These are phyloP conservation scores for Neonectria ditissima DNA, from an alignment of 2,329 filamentous ascomycete species.

Conservation along the genomic window DNA sequence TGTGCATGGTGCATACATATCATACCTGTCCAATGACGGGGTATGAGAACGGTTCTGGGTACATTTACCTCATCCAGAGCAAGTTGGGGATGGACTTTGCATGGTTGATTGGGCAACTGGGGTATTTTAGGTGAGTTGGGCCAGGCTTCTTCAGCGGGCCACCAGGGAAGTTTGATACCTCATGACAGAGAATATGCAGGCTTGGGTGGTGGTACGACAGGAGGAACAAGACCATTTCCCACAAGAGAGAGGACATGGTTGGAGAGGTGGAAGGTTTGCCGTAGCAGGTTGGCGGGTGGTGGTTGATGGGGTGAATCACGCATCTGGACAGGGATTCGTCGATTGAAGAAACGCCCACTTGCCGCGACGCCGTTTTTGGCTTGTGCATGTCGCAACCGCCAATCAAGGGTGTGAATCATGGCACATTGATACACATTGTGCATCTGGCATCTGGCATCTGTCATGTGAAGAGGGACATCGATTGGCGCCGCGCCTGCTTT, in stretches of 20 bases:
- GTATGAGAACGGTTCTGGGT: not conserved
- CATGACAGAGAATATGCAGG: not conserved
- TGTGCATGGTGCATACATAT: not conserved
- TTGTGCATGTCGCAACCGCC: not conserved
- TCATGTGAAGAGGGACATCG: not conserved
- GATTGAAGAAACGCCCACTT: not conserved
- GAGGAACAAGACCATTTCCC: not conserved
- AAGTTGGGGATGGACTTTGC: constrained; percentile 4
- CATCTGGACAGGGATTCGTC: not conserved
- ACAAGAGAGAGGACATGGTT: no score
- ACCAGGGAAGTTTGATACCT: constrained; percentile 11
- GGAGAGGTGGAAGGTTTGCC: not conserved
- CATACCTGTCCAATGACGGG: not conserved
- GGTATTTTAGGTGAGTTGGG: not conserved
- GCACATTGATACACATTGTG: not conserved
- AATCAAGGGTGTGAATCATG: not conserved
- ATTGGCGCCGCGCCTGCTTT: not conserved
- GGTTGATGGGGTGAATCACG: constrained; percentile 21
- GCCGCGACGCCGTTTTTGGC: not conserved
- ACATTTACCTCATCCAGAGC: not conserved
- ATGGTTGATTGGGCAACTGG: constrained; percentile 41
- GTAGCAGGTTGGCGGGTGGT: constrained; percentile 2
- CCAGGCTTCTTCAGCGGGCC: constrained; percentile 12
- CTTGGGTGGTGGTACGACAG: not conserved
- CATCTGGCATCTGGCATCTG: not conserved